Conservation (phyloP, 2,329 filamentous ascomycete genomes). For the Acrocalymma vagum region DNA sequence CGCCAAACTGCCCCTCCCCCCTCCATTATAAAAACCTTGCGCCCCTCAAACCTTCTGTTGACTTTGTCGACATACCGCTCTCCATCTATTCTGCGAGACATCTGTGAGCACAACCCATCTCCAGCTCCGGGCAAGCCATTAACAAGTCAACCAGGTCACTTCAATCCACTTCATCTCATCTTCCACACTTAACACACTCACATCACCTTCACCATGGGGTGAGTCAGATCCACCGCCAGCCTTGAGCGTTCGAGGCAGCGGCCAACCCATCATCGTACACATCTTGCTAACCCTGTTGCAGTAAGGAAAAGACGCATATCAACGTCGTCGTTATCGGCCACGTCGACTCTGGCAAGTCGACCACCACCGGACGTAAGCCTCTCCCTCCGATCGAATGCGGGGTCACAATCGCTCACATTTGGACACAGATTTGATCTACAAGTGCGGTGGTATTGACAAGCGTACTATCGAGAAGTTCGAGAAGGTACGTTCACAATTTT, state of each 20-base stretch:
- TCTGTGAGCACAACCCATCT: too few relatives aligned
- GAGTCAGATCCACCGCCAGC: constrained; percentile 46
- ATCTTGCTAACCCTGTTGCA: constrained; percentile 54
- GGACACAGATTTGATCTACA: constrained; percentile 94
- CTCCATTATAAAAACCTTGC: too few relatives aligned
- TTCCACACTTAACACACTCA: constrained; percentile 35
- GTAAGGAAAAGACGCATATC: constrained; percentile 97
- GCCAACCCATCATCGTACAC: constrained; percentile 9
- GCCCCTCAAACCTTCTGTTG: too few relatives aligned
- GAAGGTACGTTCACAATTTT: constrained; percentile 75
- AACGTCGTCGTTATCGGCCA: constrained; percentile 98
- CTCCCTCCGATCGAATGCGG: constrained; percentile 37
- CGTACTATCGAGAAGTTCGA: constrained; percentile 99
- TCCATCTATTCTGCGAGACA: too few relatives aligned
- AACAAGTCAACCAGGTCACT: constrained; percentile 25
- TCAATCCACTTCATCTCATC: constrained; percentile 43
- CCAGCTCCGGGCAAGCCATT: too few relatives aligned
- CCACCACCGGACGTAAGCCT: constrained; percentile 81
- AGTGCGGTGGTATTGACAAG: constrained; percentile 99
- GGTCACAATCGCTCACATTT: constrained; percentile 41
- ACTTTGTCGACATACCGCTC: too few relatives aligned
- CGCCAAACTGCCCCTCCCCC: too few relatives aligned
- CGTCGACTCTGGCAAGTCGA: constrained; percentile 99
- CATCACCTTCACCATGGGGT: constrained; percentile 69
- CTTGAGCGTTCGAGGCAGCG: constrained; percentile 21